Percentiles rank a stretch among this genome's conserved stretches.
phyloP scores from a whole-genome alignment of 1,139 yeast species.

The Candida sp. region DNA sequence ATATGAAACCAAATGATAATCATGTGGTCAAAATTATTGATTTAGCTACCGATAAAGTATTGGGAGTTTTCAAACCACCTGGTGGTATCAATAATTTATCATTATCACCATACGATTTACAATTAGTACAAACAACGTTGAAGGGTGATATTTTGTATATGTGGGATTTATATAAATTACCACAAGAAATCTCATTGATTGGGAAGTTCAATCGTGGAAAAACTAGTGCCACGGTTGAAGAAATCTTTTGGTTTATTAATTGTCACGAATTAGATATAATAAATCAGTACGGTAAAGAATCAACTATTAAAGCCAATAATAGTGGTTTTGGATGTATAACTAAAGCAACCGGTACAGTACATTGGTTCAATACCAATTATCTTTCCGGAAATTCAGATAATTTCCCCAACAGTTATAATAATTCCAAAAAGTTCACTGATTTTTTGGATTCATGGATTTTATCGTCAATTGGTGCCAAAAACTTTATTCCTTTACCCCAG shows the following conservation, averaged over 20 bases:
- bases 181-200: slow-evolving; percentile 48
- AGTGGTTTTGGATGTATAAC: slow-evolving; percentile 56
- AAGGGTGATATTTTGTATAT: slow-evolving; percentile 64
- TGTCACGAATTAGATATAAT: slow-evolving; percentile 11
- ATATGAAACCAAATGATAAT: slow-evolving; percentile 25
- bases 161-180: slow-evolving; percentile 61
- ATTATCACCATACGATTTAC: slow-evolving; percentile 60
- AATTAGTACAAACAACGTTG: slow-evolving; percentile 51
- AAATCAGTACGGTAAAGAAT: slow-evolving; percentile 8
- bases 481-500: slow-evolving; percentile 29
- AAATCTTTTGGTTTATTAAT: slow-evolving; percentile 53
- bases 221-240: slow-evolving; percentile 53
- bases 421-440: slow-evolving; percentile 9
- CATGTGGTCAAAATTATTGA: slow-evolving; percentile 45
- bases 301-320: slow-evolving; percentile 21
- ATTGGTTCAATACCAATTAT: slow-evolving; percentile 53
- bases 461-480: slow-evolving; percentile 30
- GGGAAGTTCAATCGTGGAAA: slow-evolving; percentile 66
- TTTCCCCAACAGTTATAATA: slow-evolving; percentile 17
- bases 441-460: slow-evolving; percentile 40
- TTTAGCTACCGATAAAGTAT: slow-evolving; percentile 35
- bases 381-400: slow-evolving; percentile 28
- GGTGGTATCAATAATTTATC: slow-evolving; percentile 63
- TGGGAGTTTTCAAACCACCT: slow-evolving; percentile 57
- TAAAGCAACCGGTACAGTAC: slow-evolving; percentile 56